Conservation (phyloP, 768 basidiomycete species). For the Lactarius akahatsu region DNA sequence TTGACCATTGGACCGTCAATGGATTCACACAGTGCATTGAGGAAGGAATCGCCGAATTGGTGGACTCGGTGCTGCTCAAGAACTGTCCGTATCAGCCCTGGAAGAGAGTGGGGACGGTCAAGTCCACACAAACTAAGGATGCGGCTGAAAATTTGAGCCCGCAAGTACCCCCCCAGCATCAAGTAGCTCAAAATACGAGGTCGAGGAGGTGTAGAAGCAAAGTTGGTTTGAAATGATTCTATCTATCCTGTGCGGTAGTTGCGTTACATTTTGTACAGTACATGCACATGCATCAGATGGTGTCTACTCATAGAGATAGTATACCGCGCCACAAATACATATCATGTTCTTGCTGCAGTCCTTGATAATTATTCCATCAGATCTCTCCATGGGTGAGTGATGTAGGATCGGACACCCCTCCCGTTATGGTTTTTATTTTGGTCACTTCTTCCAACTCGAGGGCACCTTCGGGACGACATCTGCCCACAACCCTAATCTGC, state of each 20-base stretch:
- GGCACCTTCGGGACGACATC: constrained; percentile 67
- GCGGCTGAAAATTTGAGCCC: constrained; percentile 40
- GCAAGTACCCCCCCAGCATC: constrained; percentile 12
- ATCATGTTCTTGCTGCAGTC: background rate
- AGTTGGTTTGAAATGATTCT: constrained; percentile 7
- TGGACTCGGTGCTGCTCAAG: constrained; percentile 37
- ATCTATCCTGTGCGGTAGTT: constrained; percentile 5
- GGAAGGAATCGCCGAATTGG: constrained; percentile 41
- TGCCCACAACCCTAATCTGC: constrained; percentile 68
- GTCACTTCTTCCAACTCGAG: constrained; percentile 63
- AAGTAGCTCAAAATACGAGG: constrained; percentile 6
- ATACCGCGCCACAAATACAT: constrained; percentile 18
- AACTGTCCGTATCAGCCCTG: constrained; percentile 44
- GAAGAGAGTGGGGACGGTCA: constrained; percentile 43
- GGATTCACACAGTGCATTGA: constrained; percentile 44
- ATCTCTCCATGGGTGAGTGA: background rate
- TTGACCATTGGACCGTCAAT: constrained; percentile 51
- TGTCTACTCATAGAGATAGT: constrained; percentile 6
- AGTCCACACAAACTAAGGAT: constrained; percentile 24
- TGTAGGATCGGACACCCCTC: background rate
- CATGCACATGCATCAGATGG: background rate
- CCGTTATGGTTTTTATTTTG: background rate
- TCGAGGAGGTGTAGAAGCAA: constrained; percentile 10
- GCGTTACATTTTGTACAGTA: constrained; percentile 4
- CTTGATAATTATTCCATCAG: background rate